Conservation (phyloP, 2,329 filamentous ascomycete genomes). For the Curvularia hawaiiensis region DNA sequence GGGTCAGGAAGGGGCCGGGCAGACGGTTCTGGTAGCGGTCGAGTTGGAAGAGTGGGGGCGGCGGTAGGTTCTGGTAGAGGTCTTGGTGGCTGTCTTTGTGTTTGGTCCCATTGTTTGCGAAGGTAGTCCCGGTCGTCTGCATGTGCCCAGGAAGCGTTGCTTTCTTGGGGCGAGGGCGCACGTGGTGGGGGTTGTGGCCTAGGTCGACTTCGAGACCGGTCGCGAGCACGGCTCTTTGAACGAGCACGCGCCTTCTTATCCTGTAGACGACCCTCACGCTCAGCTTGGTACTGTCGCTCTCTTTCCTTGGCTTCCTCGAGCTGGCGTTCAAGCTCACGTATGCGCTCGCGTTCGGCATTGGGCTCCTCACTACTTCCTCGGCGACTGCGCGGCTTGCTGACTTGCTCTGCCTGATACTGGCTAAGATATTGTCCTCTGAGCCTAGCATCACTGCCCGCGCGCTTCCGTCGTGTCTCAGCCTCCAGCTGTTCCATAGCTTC, state of each 20-base stretch:
- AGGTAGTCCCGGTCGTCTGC: constrained; percentile 68
- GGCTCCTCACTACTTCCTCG: constrained; percentile 52
- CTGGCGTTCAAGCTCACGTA: constrained; percentile 79
- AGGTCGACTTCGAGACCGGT: constrained; percentile 43
- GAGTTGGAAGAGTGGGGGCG: constrained; percentile 44
- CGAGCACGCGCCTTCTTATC: constrained; percentile 46
- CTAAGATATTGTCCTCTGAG: constrained; percentile 84
- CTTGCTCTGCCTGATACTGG: constrained; percentile 79
- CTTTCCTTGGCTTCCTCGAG: constrained; percentile 70
- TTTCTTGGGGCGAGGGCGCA: constrained; percentile 53
- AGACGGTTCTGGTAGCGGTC: constrained; percentile 55
- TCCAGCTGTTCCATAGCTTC: constrained; percentile 71
- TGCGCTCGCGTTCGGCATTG: constrained; percentile 66
- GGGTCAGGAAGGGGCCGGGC: constrained; percentile 43
- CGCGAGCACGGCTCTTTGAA: constrained; percentile 44
- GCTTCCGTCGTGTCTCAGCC: constrained; percentile 67
- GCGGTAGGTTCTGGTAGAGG: constrained; percentile 41
- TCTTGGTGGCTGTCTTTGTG: constrained; percentile 42
- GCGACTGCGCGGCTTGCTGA: constrained; percentile 42
- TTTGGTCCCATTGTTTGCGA: constrained; percentile 60
- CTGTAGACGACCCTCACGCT: constrained; percentile 60
- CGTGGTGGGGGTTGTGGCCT: constrained; percentile 43
- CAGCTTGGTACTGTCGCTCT: constrained; percentile 67
- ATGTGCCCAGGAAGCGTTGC: constrained; percentile 67
- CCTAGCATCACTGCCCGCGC: constrained; percentile 66